These are phyloP conservation scores for Haplosporangium sp. DNA, from an alignment of 371 early-diverging fungal species.

Conservation along the genomic window DNA sequence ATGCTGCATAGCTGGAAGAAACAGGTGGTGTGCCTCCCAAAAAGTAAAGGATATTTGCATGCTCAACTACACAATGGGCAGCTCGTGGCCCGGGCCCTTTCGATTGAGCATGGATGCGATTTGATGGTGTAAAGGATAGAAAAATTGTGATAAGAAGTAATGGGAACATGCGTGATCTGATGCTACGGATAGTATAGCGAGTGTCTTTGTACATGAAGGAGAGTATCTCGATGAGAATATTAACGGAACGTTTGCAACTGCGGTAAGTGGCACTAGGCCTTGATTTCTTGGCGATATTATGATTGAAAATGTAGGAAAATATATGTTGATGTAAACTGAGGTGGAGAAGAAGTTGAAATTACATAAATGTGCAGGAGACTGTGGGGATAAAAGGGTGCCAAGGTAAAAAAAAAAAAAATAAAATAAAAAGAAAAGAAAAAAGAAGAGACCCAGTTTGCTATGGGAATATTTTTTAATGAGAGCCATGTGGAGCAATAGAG, in stretches of 20 bases:
- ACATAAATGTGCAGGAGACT: not conserved
- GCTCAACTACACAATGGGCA: constrained; percentile 50
- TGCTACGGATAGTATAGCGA: not conserved
- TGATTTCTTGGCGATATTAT: too few relatives aligned
- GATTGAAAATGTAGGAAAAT: too few relatives aligned
- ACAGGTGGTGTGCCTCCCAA: constrained; percentile 48
- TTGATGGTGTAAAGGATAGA: not conserved
- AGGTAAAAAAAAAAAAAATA: not conserved
- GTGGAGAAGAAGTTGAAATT: not conserved
- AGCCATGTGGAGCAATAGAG: not conserved
- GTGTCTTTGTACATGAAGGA: not conserved
- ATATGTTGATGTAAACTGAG: too few relatives aligned
- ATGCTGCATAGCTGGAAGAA: constrained; percentile 32
- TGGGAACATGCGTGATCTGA: not conserved
- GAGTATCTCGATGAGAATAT: not conserved
- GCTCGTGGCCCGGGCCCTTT: constrained; percentile 50
- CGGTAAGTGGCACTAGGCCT: too few relatives aligned
- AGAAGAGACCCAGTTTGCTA: not conserved
- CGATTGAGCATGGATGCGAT: constrained; percentile 33
- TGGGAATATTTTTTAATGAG: not conserved
- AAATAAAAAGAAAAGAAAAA: not conserved
- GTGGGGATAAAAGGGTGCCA: not conserved
- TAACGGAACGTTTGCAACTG: not conserved
- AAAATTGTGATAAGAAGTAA: not conserved
- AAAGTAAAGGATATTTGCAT: constrained; percentile 35